Percentiles rank a stretch among this genome's conserved stretches.
These are phyloP conservation scores for Flaveria brownii DNA, from an alignment of 129 eudicot species.

Conservation along the genomic window DNA sequence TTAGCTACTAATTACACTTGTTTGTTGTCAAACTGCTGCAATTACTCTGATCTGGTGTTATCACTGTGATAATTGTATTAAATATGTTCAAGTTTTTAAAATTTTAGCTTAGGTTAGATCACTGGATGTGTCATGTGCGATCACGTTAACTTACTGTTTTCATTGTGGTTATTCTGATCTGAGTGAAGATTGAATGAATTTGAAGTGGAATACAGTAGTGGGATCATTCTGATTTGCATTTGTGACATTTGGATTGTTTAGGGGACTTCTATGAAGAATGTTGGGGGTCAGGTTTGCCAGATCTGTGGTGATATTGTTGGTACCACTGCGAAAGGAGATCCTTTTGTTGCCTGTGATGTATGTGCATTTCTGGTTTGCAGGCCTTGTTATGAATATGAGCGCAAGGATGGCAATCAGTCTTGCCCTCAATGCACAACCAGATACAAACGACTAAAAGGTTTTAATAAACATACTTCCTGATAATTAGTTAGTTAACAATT, in stretches of 20 bases:
- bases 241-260: slow-evolving; percentile 30
- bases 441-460: slow-evolving; percentile 91
- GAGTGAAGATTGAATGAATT: background rate
- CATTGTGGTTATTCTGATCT: background rate
- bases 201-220: background rate
- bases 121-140: background rate
- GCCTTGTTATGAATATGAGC: slow-evolving; percentile 91
- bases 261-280: slow-evolving; percentile 68
- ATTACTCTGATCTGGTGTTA: slow-evolving; percentile 7
- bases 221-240: background rate
- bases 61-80: background rate
- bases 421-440: slow-evolving; percentile 96
- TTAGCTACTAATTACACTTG: background rate
- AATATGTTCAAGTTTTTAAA: slow-evolving; percentile 7
- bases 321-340: slow-evolving; percentile 60
- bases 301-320: slow-evolving; percentile 88
- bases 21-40: slow-evolving; percentile 11
- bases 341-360: slow-evolving; percentile 79
- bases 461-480: background rate
- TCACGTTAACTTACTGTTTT: slow-evolving; percentile 9
- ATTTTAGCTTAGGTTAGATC: slow-evolving; percentile 21
- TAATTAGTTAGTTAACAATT: too few relatives aligned
- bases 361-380: slow-evolving; percentile 89
- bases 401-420: slow-evolving; percentile 81
- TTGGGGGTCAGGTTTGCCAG: slow-evolving; percentile 80